These are phyloP conservation scores for Quercus parvula DNA, from an alignment of 306 rosid genomes.

Conservation along the genomic window DNA sequence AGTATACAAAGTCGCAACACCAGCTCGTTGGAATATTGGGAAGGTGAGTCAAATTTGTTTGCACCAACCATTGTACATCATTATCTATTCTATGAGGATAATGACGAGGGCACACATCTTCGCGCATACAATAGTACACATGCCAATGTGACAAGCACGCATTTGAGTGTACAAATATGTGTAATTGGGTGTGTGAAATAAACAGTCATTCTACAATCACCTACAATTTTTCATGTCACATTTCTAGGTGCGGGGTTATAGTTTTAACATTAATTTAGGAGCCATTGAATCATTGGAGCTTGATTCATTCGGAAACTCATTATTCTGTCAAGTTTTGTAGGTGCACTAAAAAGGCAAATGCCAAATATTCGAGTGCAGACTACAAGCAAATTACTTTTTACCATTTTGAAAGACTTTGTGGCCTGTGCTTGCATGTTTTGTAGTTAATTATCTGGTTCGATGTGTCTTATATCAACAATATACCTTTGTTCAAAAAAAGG, in stretches of 20 bases:
- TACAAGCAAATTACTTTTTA: constrained; percentile 2
- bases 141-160: no score
- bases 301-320: constrained; percentile 82
- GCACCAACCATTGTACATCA: neutral
- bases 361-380: neutral
- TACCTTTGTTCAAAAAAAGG: neutral
- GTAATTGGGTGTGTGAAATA: no score
- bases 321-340: constrained; percentile 89
- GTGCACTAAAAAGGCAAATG: constrained; percentile 10
- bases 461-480: neutral
- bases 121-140: no score
- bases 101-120: no score
- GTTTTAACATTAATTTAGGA: constrained; percentile 79
- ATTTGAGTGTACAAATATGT: no score
- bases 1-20: constrained; percentile 85
- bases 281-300: constrained; percentile 84
- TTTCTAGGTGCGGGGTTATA: constrained; percentile 73
- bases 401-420: constrained; percentile 26
- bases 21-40: constrained; percentile 70
- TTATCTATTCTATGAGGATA: neutral
- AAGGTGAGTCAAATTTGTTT: constrained; percentile 46
- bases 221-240: constrained; percentile 16
- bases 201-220: neutral
- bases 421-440: constrained; percentile 19
- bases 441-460: neutral